phyloP scores from a whole-genome alignment of 2,329 filamentous ascomycete species.

The Ophiostoma pallidulum region DNA sequence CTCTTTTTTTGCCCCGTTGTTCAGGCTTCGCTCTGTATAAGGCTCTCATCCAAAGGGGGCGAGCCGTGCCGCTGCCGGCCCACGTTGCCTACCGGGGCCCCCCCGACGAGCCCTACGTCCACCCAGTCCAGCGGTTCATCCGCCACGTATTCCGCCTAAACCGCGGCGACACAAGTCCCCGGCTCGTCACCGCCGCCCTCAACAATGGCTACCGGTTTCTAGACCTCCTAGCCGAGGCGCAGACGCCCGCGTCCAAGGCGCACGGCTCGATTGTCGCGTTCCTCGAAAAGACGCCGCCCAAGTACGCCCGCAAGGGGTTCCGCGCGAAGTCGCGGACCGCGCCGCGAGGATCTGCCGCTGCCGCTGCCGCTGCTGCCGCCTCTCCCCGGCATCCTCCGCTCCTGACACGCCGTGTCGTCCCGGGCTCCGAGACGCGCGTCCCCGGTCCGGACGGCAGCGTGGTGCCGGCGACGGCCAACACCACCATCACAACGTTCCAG shows the following conservation, averaged over 20 bases:
- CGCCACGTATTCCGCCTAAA: conserved; percentile 55
- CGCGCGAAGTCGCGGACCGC: conserved; percentile 5
- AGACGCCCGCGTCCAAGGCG: conserved; percentile 29
- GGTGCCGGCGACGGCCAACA: too few relatives aligned
- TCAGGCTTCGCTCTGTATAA: conserved; percentile 63
- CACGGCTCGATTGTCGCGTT: conserved; percentile 33
- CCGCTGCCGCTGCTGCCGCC: neutral
- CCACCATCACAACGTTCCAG: neutral
- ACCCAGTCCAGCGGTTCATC: conserved; percentile 48
- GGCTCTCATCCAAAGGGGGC: conserved; percentile 53
- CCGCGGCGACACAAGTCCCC: conserved; percentile 44
- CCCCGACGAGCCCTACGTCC: conserved; percentile 16
- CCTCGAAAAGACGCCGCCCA: conserved; percentile 26
- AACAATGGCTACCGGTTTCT: conserved; percentile 49
- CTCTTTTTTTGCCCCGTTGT: too few relatives aligned
- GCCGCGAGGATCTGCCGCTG: conserved; percentile 17
- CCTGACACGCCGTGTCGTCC: conserved; percentile 20
- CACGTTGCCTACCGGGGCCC: conserved; percentile 28
- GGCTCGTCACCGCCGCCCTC: conserved; percentile 53
- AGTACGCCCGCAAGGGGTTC: neutral
- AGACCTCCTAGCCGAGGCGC: conserved; percentile 30
- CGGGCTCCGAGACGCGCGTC: conserved; percentile 15
- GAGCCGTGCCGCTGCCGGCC: conserved; percentile 42
- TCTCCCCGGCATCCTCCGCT: conserved; percentile 24
- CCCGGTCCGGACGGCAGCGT: conserved; percentile 1